Conservation (phyloP, 306 rosid genomes). For the Betula pendula region DNA sequence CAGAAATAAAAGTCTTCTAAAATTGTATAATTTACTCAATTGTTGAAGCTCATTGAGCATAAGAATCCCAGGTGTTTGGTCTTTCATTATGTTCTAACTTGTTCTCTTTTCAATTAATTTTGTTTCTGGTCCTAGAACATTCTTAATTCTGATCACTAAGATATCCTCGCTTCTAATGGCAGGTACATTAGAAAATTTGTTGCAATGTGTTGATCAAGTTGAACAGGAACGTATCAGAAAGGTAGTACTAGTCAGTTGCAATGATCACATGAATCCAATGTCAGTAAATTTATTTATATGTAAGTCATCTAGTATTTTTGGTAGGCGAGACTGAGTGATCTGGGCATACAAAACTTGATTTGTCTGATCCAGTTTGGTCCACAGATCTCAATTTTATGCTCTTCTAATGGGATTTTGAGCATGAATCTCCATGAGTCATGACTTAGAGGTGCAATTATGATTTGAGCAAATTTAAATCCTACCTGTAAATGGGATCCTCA, state of each 20-base stretch:
- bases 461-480: not conserved
- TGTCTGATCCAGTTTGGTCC: not conserved
- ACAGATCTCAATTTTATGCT: not conserved
- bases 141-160: slow-evolving; percentile 10
- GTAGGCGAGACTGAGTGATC: not conserved
- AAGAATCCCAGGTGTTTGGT: not conserved
- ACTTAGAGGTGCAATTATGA: not conserved
- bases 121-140: slow-evolving; percentile 7
- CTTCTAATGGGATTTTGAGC: too few species aligned
- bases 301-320: not conserved
- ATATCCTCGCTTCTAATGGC: slow-evolving; percentile 28
- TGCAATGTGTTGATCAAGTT: slow-evolving; percentile 75
- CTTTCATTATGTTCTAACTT: not conserved
- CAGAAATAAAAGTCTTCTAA: not conserved
- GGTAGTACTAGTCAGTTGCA: slow-evolving; percentile 42
- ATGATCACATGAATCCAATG: not conserved
- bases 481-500: not conserved
- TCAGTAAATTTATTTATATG: not conserved
- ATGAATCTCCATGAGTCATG: not conserved
- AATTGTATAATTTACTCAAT: not conserved
- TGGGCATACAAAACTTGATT: not conserved
- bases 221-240: slow-evolving; percentile 77
- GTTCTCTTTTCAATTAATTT: slow-evolving; percentile 7
- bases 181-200: slow-evolving; percentile 82
- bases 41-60: not conserved